These are phyloP conservation scores for Sporothrix pseudoabietina DNA, from an alignment of 2,329 filamentous ascomycete genomes.

Conservation along the genomic window DNA sequence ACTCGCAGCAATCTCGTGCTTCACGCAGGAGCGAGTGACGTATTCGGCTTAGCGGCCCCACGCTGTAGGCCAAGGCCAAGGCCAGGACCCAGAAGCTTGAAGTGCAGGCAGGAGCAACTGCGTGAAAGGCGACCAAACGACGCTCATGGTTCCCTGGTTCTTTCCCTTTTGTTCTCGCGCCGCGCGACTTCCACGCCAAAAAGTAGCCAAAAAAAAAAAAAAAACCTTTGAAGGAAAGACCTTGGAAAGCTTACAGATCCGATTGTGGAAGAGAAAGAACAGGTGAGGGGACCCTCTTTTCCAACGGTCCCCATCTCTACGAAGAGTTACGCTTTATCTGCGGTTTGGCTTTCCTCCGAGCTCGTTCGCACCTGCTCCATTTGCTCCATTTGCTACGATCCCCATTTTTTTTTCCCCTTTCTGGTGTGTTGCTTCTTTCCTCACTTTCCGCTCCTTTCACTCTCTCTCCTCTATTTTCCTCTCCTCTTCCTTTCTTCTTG, in stretches of 20 bases:
- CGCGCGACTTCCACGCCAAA: slow-evolving; percentile 1
- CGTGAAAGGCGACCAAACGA: background rate
- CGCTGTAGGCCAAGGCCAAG: slow-evolving; percentile 13
- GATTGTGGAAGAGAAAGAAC: background rate
- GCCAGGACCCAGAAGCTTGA: background rate
- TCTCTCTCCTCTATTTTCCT: background rate
- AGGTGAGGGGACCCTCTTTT: background rate
- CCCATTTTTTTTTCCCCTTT: slow-evolving; percentile 19
- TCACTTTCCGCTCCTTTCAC: background rate
- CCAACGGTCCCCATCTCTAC: background rate
- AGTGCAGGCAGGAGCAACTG: background rate
- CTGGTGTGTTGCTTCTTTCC: background rate
- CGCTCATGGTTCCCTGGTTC: background rate
- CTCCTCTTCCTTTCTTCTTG: background rate
- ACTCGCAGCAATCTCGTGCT: background rate
- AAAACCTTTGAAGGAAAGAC: background rate
- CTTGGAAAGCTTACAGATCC: background rate
- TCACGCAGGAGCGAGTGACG: slow-evolving; percentile 16
- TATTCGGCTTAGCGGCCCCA: slow-evolving; percentile 20
- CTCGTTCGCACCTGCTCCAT: slow-evolving; percentile 20
- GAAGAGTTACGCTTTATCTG: background rate
- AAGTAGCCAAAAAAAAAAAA: background rate
- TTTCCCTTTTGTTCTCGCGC: slow-evolving; percentile 5
- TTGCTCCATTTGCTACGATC: slow-evolving; percentile 10
- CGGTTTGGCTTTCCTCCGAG: slow-evolving; percentile 19